Evolutionary conservation across 2,329 filamentous ascomycete genomes (phyloP), one percentile per base, ranked within the genome.

Genomic region (Fusarium sp.): DNA sequence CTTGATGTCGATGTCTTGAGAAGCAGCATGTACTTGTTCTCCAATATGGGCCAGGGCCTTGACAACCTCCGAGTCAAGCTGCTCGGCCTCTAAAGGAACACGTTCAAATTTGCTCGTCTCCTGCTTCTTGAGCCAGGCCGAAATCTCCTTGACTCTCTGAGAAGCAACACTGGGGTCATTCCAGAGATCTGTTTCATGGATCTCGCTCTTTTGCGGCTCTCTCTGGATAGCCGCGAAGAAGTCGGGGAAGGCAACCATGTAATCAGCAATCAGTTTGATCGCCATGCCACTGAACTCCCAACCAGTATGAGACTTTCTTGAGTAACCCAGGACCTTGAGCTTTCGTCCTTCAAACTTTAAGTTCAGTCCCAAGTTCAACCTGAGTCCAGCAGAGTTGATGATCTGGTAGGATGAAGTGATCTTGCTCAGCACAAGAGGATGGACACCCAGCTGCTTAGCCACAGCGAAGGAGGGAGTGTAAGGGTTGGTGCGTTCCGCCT

Each of bases 291-390:
- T 98, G 78, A 97, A 99, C 79, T 99, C 96, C 97, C 97, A 99
- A 7, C 97, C 96, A 28, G 89, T 92, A 14, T 89, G 85, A 6
- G 90, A 91, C 76, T 96, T 96, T 73, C 94, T 92, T 24, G 95
- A 97, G 80, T 98, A 99, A 1, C 96, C 96, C 33, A 99, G 83
- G 8, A 99, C 96, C 82, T 99, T 99, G 73, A 94, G 87, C 80
- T 98, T 97, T 81, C 93, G 95, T 4, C 89, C 93, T 78, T 99
- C 96, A 63, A 99, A 99, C 79, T 99, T 99, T 71, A 99, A 86
- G 76, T 99, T 99, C 65, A 99, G 85, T 1, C 96, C 96, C 24
- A 99, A 84, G 74, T 99, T 99, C 66, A 97, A 86, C 73, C 93
- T 92, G 61, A 94, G 84, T 24, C 92, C 94, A 59, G 93, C 93